Evolutionary conservation across 805 yeast species (phyloP), one percentile per base, ranked within the genome.

Genomic region (Saturnispora saitoi): DNA sequence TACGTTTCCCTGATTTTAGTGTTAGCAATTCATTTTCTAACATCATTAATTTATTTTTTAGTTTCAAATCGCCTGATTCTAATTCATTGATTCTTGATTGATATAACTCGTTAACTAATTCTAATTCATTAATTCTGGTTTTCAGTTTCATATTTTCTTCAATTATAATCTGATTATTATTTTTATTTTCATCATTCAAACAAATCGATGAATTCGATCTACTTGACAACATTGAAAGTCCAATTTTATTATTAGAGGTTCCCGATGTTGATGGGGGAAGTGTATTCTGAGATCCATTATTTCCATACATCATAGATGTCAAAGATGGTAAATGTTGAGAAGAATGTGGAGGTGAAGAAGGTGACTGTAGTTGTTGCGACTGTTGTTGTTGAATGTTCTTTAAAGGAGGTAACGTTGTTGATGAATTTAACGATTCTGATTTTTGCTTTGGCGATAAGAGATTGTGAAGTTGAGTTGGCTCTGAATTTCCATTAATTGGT

Each of bases 61-160:
- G 73, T 5, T 80, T 81, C 50, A 67, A 71, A 58, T 77, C 82
- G 75, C 73, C 69, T 19, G 79, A 80, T 66, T 91, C 96, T 54
- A 91, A 71, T 61, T 91, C 96, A 63, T 76, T 71, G 40, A 91
- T 86, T 56, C 95, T 77, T 6, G 91, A 78, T 56, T 86, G 78
- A 69, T 88, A 86, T 50, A 91, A 69, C 61, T 90, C 97, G 58
- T 89, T 90, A 37, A 91, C 95, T 39, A 90, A 71, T 63, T 91
- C 98, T 52, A 91, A 73, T 63, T 91, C 98, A 11, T 85, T 78
- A 20, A 90, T 86, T 50, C 95, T 73, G 0, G 96, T 86, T 54
- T 79, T 78, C 53, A 90, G 67, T 47, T 65, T 69, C 28, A 62
- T 63, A 34, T 51, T 51, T 17, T 48, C 49, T 10, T 42, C 53